Conservation (phyloP, 495 filamentous ascomycete genomes). For the Cenococcum geophilum region DNA sequence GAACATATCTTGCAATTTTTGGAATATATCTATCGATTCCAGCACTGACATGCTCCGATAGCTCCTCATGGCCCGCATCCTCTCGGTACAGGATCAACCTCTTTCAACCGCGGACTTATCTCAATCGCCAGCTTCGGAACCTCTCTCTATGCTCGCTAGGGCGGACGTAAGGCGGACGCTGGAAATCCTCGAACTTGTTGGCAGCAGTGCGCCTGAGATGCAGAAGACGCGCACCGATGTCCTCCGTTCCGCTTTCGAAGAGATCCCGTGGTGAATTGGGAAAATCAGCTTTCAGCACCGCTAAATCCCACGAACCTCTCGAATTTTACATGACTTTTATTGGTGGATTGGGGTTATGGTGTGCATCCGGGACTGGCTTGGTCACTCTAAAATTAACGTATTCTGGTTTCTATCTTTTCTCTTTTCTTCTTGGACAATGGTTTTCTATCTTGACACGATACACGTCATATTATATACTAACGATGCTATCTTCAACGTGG, state of each 20-base stretch:
- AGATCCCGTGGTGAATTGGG: conserved; percentile 24
- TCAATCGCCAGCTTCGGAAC: conserved; percentile 10
- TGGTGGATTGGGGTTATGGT: too few species aligned
- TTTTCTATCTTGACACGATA: too few species aligned
- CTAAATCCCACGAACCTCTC: too few species aligned
- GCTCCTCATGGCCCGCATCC: conserved; percentile 35
- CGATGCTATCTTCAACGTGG: too few species aligned
- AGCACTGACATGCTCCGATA: conserved; percentile 7
- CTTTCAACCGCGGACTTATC: conserved; percentile 6
- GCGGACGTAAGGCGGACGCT: conserved; percentile 28
- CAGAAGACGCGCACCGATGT: conserved; percentile 39
- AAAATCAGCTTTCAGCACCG: too few species aligned
- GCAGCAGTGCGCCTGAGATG: conserved; percentile 33
- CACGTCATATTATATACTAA: too few species aligned
- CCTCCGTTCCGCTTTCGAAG: conserved; percentile 33
- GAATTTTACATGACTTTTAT: too few species aligned
- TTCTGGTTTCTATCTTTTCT: too few species aligned
- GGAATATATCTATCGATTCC: too few species aligned
- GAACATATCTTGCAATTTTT: background rate
- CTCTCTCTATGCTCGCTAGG: conserved; percentile 28
- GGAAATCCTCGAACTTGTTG: conserved; percentile 35
- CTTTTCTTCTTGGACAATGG: too few species aligned
- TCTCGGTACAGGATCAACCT: conserved; percentile 23
- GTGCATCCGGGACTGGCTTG: too few species aligned
- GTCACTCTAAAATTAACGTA: too few species aligned